A percentile compares a stretch with the other conserved stretches of the same genome.
Evolutionary conservation across 257 asterid species (phyloP).

Genomic region (Galeopsis tetrahit): DNA sequence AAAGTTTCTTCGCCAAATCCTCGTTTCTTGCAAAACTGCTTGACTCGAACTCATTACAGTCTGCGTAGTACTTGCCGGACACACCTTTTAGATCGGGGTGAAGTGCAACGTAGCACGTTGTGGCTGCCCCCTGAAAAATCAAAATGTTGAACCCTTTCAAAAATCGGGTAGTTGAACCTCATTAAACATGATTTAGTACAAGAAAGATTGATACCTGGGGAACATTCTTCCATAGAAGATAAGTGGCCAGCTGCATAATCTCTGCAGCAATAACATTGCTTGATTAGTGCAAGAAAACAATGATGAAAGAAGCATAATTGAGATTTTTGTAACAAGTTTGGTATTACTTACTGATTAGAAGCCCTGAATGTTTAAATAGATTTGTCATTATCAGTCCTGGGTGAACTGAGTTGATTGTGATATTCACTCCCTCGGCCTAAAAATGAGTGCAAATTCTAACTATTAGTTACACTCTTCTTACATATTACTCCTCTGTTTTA

Average conservation of each 20-base stretch:
- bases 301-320: neutral
- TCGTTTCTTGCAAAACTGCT: conserved; percentile 40
- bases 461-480: neutral
- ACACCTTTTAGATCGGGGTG: conserved; percentile 59
- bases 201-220: conserved; percentile 64
- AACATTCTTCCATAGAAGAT: conserved; percentile 76
- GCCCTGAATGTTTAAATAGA: conserved; percentile 66
- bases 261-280: conserved; percentile 45
- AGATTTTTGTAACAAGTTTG: neutral
- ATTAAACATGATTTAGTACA: neutral
- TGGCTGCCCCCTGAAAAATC: conserved; percentile 61
- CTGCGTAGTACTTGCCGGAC: conserved; percentile 57
- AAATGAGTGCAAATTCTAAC: neutral
- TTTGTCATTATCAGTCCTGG: conserved; percentile 91
- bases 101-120: conserved; percentile 64
- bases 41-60: conserved; percentile 52
- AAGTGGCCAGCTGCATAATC: conserved; percentile 51
- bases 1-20: conserved; percentile 48
- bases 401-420: conserved; percentile 83
- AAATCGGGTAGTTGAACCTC: too few species aligned
- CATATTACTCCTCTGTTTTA: neutral
- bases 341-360: conserved; percentile 52
- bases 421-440: conserved; percentile 84
- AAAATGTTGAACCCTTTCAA: neutral
- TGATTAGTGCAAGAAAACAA: conserved; percentile 5